Evolutionary conservation across 2,329 filamentous ascomycete species (phyloP), one percentile per base, ranked within the genome.

Genomic region (Fusarium scirpi): DNA sequence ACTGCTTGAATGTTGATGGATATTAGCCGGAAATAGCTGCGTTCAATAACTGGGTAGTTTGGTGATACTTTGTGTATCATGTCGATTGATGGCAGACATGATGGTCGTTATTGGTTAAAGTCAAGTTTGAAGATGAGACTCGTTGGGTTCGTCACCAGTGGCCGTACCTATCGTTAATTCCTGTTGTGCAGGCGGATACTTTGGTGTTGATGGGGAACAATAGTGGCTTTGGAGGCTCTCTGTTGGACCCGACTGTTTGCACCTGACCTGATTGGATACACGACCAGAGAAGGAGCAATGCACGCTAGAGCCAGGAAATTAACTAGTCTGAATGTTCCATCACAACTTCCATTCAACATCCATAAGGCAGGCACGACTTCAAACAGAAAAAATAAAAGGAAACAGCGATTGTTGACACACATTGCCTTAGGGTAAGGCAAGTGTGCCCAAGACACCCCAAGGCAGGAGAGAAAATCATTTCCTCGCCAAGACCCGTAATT

Each of bases 211-310:
- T n/a, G 18, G 34, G 18, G 10, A 38, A 24, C 41, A 62, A 49
- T 44, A 59, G 57, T 62, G 61, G 62, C 32, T 65, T 57, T 55
- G 45, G 69, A 25, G 48, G 44, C 25, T 60, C 44, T 71, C 43
- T 52, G 60, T 63, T 57, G 62, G 55, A 62, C 57, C 65, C 62
- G 52, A 62, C 62, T 65, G 34, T 56, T 40, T 49, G 44, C 22
- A 54, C 32, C 58, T 53, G 51, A 67, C 62, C 62, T 61, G 52
- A 61, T 53, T 62, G 27, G 13, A 56, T 51, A 34, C 51, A 12
- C 15, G 13, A 20, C 16, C 59, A 64, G 47, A 57, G 40, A 54
- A 58, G 32, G 52, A 59, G 47, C 25, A 44, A 53, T 43, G 60
- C 54, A 57, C 25, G 57, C 63, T 56, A 56, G 46, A 20, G 40